These are phyloP conservation scores for Aspergillus cejpii DNA, from an alignment of 2,329 filamentous ascomycete species.

Conservation along the genomic window DNA sequence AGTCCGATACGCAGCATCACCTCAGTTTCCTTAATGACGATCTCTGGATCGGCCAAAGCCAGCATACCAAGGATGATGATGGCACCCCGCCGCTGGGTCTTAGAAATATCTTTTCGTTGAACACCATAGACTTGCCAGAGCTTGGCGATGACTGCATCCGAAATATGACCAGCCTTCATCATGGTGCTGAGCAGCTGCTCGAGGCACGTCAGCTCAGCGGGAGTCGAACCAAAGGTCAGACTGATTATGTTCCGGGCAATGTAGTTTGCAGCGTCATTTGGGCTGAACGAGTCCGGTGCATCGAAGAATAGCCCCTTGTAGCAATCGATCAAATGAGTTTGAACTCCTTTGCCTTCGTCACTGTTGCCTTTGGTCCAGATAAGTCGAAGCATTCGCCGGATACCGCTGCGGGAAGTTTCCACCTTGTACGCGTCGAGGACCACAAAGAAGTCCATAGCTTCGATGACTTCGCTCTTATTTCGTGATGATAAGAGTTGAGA, in stretches of 20 bases:
- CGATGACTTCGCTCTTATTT: constrained; percentile 98
- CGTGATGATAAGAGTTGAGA: constrained; percentile 85
- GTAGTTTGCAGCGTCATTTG: constrained; percentile 89
- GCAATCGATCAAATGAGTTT: constrained; percentile 92
- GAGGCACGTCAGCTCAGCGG: constrained; percentile 87
- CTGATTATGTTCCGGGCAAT: constrained; percentile 98
- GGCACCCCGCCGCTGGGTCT: constrained; percentile 78
- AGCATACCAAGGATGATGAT: constrained; percentile 98
- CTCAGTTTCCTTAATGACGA: constrained; percentile 92
- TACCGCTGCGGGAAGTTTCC: constrained; percentile 84
- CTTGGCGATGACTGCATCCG: constrained; percentile 79
- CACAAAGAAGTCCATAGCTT: constrained; percentile 98
- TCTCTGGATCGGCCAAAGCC: constrained; percentile 82
- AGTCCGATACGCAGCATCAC: constrained; percentile 87
- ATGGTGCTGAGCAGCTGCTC: constrained; percentile 94
- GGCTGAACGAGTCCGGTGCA: constrained; percentile 77
- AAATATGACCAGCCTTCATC: constrained; percentile 88
- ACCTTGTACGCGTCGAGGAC: constrained; percentile 94
- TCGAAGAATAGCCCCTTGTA: constrained; percentile 96
- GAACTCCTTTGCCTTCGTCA: constrained; percentile 96
- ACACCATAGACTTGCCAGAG: constrained; percentile 97
- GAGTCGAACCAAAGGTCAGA: constrained; percentile 89
- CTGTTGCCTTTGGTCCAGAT: constrained; percentile 99
- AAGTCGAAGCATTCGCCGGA: constrained; percentile 87
- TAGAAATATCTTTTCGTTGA: constrained; percentile 87